Evolutionary conservation across 1,139 yeast species (phyloP).

Genomic region (Geotrichum restrictum): DNA sequence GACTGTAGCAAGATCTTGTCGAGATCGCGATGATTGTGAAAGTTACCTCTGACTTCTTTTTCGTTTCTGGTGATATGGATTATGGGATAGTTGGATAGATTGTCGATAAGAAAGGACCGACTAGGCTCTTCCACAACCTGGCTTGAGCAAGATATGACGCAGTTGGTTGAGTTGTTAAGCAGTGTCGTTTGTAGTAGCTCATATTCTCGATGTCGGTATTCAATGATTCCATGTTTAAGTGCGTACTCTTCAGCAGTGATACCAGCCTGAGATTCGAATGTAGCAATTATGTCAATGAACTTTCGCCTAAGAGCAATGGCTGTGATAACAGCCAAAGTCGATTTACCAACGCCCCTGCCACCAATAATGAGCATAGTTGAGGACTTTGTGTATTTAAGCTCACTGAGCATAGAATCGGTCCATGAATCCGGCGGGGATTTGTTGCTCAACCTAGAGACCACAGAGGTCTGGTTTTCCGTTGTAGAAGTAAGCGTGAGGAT

Average conservation of each 20-base stretch:
- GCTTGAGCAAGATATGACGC: slow-evolving; percentile 23
- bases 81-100: slow-evolving; percentile 21
- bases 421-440: no score
- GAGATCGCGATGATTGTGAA: slow-evolving; percentile 19
- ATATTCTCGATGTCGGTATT: slow-evolving; percentile 18
- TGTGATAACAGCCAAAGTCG: slow-evolving; percentile 25
- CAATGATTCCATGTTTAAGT: slow-evolving; percentile 19
- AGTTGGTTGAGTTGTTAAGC: slow-evolving; percentile 21
- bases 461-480: no score
- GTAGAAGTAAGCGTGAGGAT: no score
- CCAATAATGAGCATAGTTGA: slow-evolving; percentile 24
- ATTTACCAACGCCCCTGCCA: slow-evolving; percentile 24
- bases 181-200: slow-evolving; percentile 20
- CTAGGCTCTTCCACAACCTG: slow-evolving; percentile 21
- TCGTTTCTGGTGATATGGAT: slow-evolving; percentile 24
- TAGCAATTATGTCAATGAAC: slow-evolving; percentile 23
- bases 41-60: slow-evolving; percentile 23
- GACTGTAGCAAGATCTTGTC: slow-evolving; percentile 21
- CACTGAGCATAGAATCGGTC: no score
- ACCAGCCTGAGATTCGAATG: slow-evolving; percentile 22
- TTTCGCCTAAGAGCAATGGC: slow-evolving; percentile 24
- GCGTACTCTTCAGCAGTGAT: slow-evolving; percentile 20
- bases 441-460: no score
- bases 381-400: neutral
- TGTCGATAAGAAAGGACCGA: slow-evolving; percentile 13